A percentile compares a stretch with the other conserved stretches of the same genome.
Conservation (phyloP, 257 asterid genomes). For the Haberlea rhodopensis region DNA sequence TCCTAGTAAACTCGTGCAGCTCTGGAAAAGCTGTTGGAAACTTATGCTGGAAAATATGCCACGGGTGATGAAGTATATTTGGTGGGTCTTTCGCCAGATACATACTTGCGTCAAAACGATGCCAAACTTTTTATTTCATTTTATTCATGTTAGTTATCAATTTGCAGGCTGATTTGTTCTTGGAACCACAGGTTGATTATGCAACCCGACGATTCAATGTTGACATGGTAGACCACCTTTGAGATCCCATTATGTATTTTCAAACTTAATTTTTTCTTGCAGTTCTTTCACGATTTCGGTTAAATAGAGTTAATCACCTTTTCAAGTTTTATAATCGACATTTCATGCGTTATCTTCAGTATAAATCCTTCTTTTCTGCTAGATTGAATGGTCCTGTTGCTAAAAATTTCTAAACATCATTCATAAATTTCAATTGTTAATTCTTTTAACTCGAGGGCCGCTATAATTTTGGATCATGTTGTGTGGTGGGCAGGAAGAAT, state of each 20-base stretch:
- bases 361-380: background rate
- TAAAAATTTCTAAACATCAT: too few species aligned
- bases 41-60: conserved; percentile 67
- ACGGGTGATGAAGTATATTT: conserved; percentile 64
- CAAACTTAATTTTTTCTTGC: background rate
- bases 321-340: background rate
- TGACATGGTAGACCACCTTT: conserved; percentile 44
- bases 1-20: conserved; percentile 38
- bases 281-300: too few species aligned
- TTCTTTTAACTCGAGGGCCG: too few species aligned
- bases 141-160: conserved; percentile 1
- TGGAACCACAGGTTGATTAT: conserved; percentile 73
- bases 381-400: too few species aligned
- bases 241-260: conserved; percentile 11
- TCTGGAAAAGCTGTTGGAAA: conserved; percentile 65
- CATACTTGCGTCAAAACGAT: background rate
- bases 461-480: background rate
- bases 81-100: conserved; percentile 42
- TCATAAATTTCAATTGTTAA: too few species aligned
- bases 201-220: conserved; percentile 50
- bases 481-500: conserved; percentile 39
- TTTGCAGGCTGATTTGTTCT: conserved; percentile 71
- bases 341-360: too few species aligned
- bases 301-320: background rate
- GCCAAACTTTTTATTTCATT: background rate